Percentiles rank a stretch among this genome's conserved stretches.
Conservation (phyloP, 169 alveolate species). For the Plasmodium malariae region DNA sequence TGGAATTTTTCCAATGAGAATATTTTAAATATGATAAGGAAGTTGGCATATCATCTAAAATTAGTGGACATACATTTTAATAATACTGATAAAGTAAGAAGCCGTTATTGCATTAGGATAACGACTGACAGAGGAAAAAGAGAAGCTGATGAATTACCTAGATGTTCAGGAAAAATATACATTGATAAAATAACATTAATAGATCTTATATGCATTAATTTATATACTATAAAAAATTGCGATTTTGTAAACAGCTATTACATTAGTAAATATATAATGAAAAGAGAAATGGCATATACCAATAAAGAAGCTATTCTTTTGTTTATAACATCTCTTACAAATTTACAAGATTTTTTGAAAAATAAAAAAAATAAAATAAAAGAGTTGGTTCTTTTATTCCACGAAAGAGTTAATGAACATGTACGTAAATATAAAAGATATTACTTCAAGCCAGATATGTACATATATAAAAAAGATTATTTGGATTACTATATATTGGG, state of each 20-base stretch:
- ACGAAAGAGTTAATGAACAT: background rate
- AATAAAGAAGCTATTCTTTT: conserved; percentile 28
- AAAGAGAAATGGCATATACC: conserved; percentile 8
- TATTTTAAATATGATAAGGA: conserved; percentile 6
- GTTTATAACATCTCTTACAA: conserved; percentile 20
- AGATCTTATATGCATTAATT: conserved; percentile 26
- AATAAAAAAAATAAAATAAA: conserved; percentile 6
- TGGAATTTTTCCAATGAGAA: background rate
- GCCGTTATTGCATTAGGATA: background rate
- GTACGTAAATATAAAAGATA: background rate
- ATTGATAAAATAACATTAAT: conserved; percentile 7
- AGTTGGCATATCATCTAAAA: background rate
- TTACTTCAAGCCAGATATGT: conserved; percentile 1
- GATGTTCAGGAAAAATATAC: background rate
- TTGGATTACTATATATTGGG: conserved; percentile 43
- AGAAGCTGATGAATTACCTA: background rate
- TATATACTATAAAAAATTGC: conserved; percentile 5
- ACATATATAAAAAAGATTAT: conserved; percentile 17
- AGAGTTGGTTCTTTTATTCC: conserved; percentile 20
- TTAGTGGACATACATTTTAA: conserved; percentile 6
- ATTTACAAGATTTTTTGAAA: conserved; percentile 1
- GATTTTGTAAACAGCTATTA: conserved; percentile 32
- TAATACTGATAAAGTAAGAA: background rate
- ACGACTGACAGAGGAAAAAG: background rate
- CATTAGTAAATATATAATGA: conserved; percentile 23